Evolutionary conservation across 768 basidiomycete species (phyloP), one percentile per base, ranked within the genome.

Genomic region (Collybia sp.): DNA sequence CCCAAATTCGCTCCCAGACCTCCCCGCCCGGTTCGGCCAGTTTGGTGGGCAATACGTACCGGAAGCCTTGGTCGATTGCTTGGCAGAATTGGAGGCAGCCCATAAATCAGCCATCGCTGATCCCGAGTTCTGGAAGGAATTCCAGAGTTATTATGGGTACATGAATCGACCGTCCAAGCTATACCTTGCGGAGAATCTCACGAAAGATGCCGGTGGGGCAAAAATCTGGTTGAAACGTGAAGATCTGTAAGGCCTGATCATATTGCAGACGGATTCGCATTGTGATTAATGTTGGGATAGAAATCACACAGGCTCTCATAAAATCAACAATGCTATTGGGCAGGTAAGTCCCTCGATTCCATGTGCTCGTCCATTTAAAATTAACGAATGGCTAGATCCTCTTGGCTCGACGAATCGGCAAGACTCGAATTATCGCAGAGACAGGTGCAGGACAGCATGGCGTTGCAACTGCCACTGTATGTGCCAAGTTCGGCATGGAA

Each of bases 361-460:
- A 20, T 10, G 25, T 25, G 25, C 25, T 40, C 13, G 16, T 8
- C 25, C n/a, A 18, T 17, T 30, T 16, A 44, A 15, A 5, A 12
- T 34, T n/a, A 40, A 40, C 30, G 12, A 34, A 39, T n/a, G 15
- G 11, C 2, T 61, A 95, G 88, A 94, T 98, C 50, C 74, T 99
- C 13, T 80, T 99, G 19, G 96, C 96, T n/a, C 79, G 80, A 39
- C 82, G 96, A 38, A 70, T 98, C 48, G 96, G 96, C 15, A 99
- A 99, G 71, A 96, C 76, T 33, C 82, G 94, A 44, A 98, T 99
- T 58, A 98, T 98, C 53, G 96, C 96, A 30, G 96, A 99, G 72
- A 98, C 96, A 1, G 96, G 96, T 51, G 96, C 96, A 1, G 96
- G 96, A 12, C 96, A 98, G 63, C 96, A 99, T 63, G 96, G 96